Evolutionary conservation across 2,329 filamentous ascomycete genomes (phyloP), one percentile per base, ranked within the genome.

Genomic region (Pestalotiopsis sp.): DNA sequence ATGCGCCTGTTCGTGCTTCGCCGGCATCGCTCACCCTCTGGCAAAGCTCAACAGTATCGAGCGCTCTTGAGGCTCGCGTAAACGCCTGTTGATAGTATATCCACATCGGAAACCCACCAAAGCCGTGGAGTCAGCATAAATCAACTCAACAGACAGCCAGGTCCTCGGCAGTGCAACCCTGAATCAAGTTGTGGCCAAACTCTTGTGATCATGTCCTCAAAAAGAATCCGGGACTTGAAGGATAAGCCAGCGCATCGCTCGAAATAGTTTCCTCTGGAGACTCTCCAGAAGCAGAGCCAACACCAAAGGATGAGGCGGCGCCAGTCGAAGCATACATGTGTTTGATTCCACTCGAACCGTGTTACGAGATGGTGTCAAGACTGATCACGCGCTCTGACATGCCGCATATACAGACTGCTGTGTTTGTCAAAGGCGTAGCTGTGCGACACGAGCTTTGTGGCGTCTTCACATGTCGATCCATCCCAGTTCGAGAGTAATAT

Each of bases 391-490:
- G 17, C 17, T n/a, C 17, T 20, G 20, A n/a, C 45, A 52, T 52
- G 45, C 7, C 45, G 20, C 17, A 52, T 52, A 52, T 52, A n/a
- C 45, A n/a, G 17, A 52, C 45, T n/a, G 20, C 45, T 52, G 20
- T n/a, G 45, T 52, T 9, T 52, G 17, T n/a, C 17, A 9, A 52
- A 17, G 17, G 20, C 45, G n/a, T 7, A n/a, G 45, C 9, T 52
- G 45, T 52, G 45, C 45, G 20, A 52, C 45, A 52, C 45, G 45
- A 52, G 45, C 45, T 36, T 59, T 17, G 23, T 59, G 57, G 57
- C 23, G 57, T 59, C 57, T 59, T 59, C 57, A 59, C 57, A 59
- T 59, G 57, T 59, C 27, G 57, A 27, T 59, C 57, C 57, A 59
- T 59, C 57, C 23, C 23, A 36, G 57, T 59, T 17, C 23, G 45